A percentile compares a stretch with the other conserved stretches of the same genome.
phyloP scores from a whole-genome alignment of 83 land plant genomes.

The Diphasiastrum complanatum region DNA sequence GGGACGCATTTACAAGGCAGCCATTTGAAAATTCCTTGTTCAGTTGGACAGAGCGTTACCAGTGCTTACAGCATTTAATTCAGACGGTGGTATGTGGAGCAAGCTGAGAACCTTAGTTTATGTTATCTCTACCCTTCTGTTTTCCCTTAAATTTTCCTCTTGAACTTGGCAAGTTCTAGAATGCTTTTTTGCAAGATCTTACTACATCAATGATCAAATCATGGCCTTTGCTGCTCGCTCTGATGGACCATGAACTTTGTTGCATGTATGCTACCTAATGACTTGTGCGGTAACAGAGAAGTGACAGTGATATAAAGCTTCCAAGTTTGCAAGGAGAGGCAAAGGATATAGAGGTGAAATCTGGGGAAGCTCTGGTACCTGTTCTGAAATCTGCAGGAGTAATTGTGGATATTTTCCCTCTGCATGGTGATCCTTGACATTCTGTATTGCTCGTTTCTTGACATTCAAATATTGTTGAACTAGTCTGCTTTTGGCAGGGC shows the following conservation, averaged over 20 bases:
- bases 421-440: conserved; percentile 52
- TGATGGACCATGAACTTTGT: too few relatives aligned
- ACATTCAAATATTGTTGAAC: background rate
- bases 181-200: too few relatives aligned
- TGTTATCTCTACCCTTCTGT: too few relatives aligned
- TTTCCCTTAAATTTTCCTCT: too few relatives aligned
- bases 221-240: too few relatives aligned
- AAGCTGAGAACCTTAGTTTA: background rate
- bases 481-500: background rate
- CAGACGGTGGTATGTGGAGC: conserved; percentile 48
- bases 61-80: conserved; percentile 47
- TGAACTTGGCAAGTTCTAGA: too few relatives aligned
- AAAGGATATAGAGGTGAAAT: conserved; percentile 30
- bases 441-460: background rate
- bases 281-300: conserved; percentile 18
- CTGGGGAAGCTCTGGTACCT: conserved; percentile 46
- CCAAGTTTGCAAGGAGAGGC: conserved; percentile 32
- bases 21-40: conserved; percentile 57
- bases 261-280: too few relatives aligned
- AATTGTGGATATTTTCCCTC: conserved; percentile 62
- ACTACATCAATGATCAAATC: too few relatives aligned
- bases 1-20: conserved; percentile 62
- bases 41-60: conserved; percentile 82
- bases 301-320: conserved; percentile 24
- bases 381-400: conserved; percentile 46